Conservation (phyloP, 805 yeast species). For the Komagataella pastoris region DNA sequence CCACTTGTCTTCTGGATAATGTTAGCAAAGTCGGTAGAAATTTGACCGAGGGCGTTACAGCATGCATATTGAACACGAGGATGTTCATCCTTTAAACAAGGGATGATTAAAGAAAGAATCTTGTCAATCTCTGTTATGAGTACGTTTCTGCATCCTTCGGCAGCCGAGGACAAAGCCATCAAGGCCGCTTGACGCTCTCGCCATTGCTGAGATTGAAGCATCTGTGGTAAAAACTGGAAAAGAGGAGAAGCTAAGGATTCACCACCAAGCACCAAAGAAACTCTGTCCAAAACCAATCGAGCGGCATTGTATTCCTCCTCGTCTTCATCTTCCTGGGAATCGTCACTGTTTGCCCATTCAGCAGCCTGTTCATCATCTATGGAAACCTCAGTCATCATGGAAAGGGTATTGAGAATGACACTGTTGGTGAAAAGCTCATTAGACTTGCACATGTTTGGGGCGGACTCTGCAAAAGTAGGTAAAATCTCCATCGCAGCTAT, state of each 20-base stretch:
- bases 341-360: conserved; percentile 75
- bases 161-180: conserved; percentile 94
- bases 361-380: conserved; percentile 79
- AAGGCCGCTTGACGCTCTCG: conserved; percentile 93
- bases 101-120: conserved; percentile 73
- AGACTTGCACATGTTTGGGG: conserved; percentile 89
- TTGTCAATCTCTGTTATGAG: conserved; percentile 71
- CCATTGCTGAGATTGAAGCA: conserved; percentile 73
- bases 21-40: conserved; percentile 92
- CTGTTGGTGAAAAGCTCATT: conserved; percentile 60
- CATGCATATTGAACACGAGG: conserved; percentile 95
- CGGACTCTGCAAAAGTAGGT: conserved; percentile 83
- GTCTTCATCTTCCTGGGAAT: conserved; percentile 66
- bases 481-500: conserved; percentile 79
- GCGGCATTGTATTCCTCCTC: conserved; percentile 87
- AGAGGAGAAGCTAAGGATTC: conserved; percentile 73
- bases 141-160: conserved; percentile 92
- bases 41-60: conserved; percentile 94
- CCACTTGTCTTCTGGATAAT: conserved; percentile 74
- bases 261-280: conserved; percentile 74
- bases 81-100: conserved; percentile 75
- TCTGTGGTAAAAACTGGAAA: conserved; percentile 74
- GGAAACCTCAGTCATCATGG: conserved; percentile 89
- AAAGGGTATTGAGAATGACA: conserved; percentile 60
- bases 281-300: conserved; percentile 88